Conservation (phyloP, 768 basidiomycete species). For the Collybia mongolica region DNA sequence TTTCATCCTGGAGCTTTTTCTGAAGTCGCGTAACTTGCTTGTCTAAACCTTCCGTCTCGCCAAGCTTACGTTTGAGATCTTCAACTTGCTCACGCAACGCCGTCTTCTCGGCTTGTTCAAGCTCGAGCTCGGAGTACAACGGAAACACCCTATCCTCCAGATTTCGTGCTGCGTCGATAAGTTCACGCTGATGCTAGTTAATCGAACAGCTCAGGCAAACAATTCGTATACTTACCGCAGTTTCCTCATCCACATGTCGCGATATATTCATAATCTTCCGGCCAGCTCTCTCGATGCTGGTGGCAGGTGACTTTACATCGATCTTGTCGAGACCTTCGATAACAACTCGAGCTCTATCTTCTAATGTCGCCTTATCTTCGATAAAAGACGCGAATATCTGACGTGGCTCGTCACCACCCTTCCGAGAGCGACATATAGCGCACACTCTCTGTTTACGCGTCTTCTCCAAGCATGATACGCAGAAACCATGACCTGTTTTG, state of each 20-base stretch:
- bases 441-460: neutral
- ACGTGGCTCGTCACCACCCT: neutral
- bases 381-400: neutral
- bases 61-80: neutral
- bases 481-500: conserved; percentile 1
- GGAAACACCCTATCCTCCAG: conserved; percentile 3
- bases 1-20: neutral
- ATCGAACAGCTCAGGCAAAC: neutral
- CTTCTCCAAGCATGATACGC: neutral
- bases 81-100: neutral
- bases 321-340: conserved; percentile 4
- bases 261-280: conserved; percentile 3
- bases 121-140: conserved; percentile 1
- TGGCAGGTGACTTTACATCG: neutral
- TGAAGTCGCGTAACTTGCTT: neutral
- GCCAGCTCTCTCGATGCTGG: conserved; percentile 3
- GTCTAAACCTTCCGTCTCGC: neutral
- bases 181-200: neutral
- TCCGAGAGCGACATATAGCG: neutral
- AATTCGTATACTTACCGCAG: neutral
- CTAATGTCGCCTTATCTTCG: neutral
- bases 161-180: conserved; percentile 3
- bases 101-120: neutral
- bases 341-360: neutral
- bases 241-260: neutral